Conservation (phyloP, 164 flowering plant species). For the Litsea cubeba region DNA sequence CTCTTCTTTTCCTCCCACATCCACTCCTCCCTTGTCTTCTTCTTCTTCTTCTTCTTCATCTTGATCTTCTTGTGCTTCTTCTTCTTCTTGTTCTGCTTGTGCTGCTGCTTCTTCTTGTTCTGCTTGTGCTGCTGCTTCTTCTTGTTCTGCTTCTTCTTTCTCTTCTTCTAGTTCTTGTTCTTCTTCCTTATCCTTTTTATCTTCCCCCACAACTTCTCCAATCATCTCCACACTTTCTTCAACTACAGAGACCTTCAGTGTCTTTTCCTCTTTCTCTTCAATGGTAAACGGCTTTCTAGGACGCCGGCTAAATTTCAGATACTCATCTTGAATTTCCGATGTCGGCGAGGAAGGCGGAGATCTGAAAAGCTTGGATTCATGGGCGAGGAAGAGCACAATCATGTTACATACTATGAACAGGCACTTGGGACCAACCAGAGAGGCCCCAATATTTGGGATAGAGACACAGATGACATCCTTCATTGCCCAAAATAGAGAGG, state of each 20-base stretch:
- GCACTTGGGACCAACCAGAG: slow-evolving; percentile 35
- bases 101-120: slow-evolving; percentile 20
- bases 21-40: slow-evolving; percentile 1
- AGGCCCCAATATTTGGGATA: slow-evolving; percentile 29
- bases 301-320: slow-evolving; percentile 18
- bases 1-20: slow-evolving; percentile 20
- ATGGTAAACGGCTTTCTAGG: slow-evolving; percentile 3
- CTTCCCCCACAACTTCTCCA: background rate
- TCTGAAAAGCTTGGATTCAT: slow-evolving; percentile 45
- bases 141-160: slow-evolving; percentile 7
- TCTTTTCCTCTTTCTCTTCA: slow-evolving; percentile 11
- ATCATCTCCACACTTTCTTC: slow-evolving; percentile 9
- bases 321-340: slow-evolving; percentile 34
- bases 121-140: slow-evolving; percentile 12
- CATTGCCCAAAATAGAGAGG: slow-evolving; percentile 26
- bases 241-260: background rate
- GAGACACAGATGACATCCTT: slow-evolving; percentile 25
- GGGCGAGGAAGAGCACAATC: slow-evolving; percentile 46
- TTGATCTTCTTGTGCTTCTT: background rate
- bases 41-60: slow-evolving; percentile 4
- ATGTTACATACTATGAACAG: slow-evolving; percentile 54
- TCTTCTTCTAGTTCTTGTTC: slow-evolving; percentile 11
- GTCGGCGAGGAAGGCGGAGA: slow-evolving; percentile 24
- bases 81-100: slow-evolving; percentile 7
- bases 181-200: background rate